Evolutionary conservation across 1,139 yeast species (phyloP), one percentile per base, ranked within the genome.

Genomic region (Hansenula anomala): DNA sequence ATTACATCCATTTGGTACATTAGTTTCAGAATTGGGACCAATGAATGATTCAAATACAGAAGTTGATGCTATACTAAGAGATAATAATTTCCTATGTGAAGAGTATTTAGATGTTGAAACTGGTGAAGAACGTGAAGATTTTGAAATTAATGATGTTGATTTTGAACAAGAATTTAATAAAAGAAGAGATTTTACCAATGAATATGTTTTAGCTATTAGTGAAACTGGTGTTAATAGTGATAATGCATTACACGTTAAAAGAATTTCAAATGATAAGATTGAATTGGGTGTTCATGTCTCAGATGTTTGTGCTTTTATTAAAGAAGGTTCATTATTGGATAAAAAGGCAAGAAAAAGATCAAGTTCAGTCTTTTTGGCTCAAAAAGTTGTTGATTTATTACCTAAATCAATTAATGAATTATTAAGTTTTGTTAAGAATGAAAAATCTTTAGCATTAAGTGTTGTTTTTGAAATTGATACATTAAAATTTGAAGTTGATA

Each of bases 1-100:
- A 0, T 74, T 92, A 60, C 98, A 92, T 67, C 98, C 98, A 4
- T 92, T 92, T 56, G 98, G 98, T 54, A 90, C 96, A 24, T 69
- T 92, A 46, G 84, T 90, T 26, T 87, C 90, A 39, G 88, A 85
- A 54, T 69, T 92, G 48, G 98, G 98, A 25, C 74, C 77, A 36
- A 79, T 86, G 54, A 88, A 82, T 49, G 92, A 84, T 48, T 74
- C 81, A 6, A 69, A 73, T 26, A 86, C 92, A 36, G 97, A 89
- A 59, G 78, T 89, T 48, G 95, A 85, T 59, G 88, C 97, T 1
- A 83, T 92, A 41, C 71, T 92, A 50, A 79, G 97, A 56, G 97
- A 92, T 60, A 90, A 88, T 64, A 92, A 90, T 64, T 92, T 92
- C 56, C 69, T 85, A 46, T 84, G 94, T 50, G 95, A 89, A 56